These are phyloP conservation scores for Stephania yunnanensis DNA, from an alignment of 164 flowering plant species.

Conservation along the genomic window DNA sequence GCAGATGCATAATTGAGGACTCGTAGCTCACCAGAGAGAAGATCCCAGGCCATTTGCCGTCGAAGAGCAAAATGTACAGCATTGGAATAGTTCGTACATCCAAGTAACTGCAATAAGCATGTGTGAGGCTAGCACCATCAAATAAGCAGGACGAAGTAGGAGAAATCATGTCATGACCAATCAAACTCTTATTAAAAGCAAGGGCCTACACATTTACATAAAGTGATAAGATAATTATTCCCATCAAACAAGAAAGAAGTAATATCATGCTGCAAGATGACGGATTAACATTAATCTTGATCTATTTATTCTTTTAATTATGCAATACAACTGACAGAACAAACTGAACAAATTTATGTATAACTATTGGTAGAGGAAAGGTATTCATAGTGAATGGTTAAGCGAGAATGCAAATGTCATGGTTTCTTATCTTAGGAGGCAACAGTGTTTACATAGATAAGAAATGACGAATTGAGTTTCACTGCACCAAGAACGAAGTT, in stretches of 20 bases:
- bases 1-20: slow-evolving; percentile 55
- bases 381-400: background rate
- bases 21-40: slow-evolving; percentile 67
- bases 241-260: background rate
- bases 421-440: background rate
- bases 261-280: background rate
- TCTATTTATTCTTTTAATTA: background rate
- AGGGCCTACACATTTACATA: background rate
- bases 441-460: background rate
- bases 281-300: background rate
- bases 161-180: background rate
- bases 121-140: background rate
- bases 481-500: too few species aligned
- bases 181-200: background rate
- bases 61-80: slow-evolving; percentile 24
- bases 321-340: background rate
- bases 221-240: background rate
- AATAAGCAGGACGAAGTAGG: background rate
- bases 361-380: background rate
- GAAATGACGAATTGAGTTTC: background rate
- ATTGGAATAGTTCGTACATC: slow-evolving; percentile 6
- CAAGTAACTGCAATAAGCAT: slow-evolving; percentile 30
- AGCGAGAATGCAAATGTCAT: background rate
- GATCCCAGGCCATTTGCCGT: slow-evolving; percentile 59
- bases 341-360: slow-evolving; percentile 1